These are phyloP conservation scores for Phoma sp. DNA, from an alignment of 2,329 filamentous ascomycete species.

Conservation along the genomic window DNA sequence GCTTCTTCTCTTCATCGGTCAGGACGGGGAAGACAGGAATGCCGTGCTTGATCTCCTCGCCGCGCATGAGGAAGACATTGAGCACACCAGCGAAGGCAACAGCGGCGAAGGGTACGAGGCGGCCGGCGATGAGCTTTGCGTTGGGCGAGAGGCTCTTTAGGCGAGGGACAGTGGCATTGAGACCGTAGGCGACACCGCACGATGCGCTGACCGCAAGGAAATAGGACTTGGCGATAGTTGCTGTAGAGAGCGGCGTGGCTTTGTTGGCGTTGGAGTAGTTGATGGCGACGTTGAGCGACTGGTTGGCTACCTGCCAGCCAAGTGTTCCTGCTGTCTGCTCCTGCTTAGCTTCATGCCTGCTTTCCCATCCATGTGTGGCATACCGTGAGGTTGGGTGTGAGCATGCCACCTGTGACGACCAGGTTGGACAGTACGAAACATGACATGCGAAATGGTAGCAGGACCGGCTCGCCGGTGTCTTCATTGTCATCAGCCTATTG, in stretches of 20 bases:
- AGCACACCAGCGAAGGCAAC: slow-evolving; percentile 89
- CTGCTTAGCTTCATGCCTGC: slow-evolving; percentile 27
- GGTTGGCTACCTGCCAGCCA: slow-evolving; percentile 94
- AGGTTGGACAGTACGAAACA: slow-evolving; percentile 93
- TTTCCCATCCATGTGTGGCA: slow-evolving; percentile 27
- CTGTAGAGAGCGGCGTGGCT: slow-evolving; percentile 83
- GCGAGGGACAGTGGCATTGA: slow-evolving; percentile 88
- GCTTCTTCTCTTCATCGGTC: slow-evolving; percentile 71
- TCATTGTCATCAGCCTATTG: slow-evolving; percentile 20
- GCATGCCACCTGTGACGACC: slow-evolving; percentile 95
- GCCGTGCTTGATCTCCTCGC: slow-evolving; percentile 90
- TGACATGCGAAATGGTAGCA: slow-evolving; percentile 97
- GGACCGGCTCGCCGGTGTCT: slow-evolving; percentile 93
- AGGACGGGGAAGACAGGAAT: slow-evolving; percentile 92
- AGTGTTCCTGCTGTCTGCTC: slow-evolving; percentile 80
- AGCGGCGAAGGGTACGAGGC: slow-evolving; percentile 95
- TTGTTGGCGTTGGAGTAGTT: slow-evolving; percentile 99
- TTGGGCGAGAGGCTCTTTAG: slow-evolving; percentile 78
- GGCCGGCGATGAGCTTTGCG: slow-evolving; percentile 76
- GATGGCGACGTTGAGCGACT: slow-evolving; percentile 97
- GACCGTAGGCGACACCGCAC: slow-evolving; percentile 89
- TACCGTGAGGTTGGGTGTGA: slow-evolving; percentile 84
- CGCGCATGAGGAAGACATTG: slow-evolving; percentile 97
- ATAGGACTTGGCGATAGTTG: slow-evolving; percentile 87
- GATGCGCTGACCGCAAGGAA: slow-evolving; percentile 89